Evolutionary conservation across 176 grass and related monocot genomes (phyloP).

Genomic region (Oryza brachyantha): DNA sequence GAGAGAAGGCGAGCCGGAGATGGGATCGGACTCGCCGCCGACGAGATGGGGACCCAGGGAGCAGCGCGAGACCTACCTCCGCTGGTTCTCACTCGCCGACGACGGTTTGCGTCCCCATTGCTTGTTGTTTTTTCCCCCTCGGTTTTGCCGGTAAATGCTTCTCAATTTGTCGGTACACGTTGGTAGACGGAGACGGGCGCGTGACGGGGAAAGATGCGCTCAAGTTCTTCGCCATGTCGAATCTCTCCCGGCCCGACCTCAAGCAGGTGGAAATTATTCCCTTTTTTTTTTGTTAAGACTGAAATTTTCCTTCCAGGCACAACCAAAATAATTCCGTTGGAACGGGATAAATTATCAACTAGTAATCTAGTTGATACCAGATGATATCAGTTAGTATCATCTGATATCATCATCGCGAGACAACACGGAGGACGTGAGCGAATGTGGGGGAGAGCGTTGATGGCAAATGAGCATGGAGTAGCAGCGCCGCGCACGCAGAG

Average conservation of each 20-base stretch:
- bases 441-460: too few species aligned
- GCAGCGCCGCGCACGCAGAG: too few species aligned
- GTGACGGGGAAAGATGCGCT: constrained; percentile 79
- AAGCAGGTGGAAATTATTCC: constrained; percentile 82
- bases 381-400: too few species aligned
- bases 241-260: constrained; percentile 70
- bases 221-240: constrained; percentile 91
- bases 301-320: too few species aligned
- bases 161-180: neutral
- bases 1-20: neutral
- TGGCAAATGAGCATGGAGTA: too few species aligned
- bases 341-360: too few species aligned
- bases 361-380: too few species aligned
- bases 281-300: too few species aligned
- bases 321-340: too few species aligned
- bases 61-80: constrained; percentile 52
- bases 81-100: constrained; percentile 62
- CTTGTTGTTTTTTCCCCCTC: too few species aligned
- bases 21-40: constrained; percentile 40
- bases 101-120: constrained; percentile 27
- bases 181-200: constrained; percentile 67
- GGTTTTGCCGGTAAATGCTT: neutral
- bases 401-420: too few species aligned
- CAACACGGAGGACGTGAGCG: too few species aligned
- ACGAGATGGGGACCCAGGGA: constrained; percentile 41